Evolutionary conservation across 805 yeast genomes (phyloP), one percentile per base, ranked within the genome.

Genomic region (Candida saitoana): DNA sequence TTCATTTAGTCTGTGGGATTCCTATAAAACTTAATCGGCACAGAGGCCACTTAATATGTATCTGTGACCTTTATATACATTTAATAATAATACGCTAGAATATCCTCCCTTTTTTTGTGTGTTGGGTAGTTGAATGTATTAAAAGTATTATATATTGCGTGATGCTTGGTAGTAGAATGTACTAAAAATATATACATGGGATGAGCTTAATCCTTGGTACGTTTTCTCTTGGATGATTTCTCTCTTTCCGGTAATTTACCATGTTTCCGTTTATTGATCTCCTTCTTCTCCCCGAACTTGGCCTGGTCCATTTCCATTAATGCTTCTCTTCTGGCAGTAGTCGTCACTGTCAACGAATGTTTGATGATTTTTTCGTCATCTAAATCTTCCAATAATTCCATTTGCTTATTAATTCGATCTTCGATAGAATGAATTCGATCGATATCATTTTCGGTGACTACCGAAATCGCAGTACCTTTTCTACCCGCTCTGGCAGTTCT

Each of bases 401-500:
- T 82, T 58, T 88, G 85, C 48, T 77, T 75, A 35, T 80, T 82
- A 33, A 88, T 84, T 50, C 97, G 75, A 41, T 80, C 87, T 60
- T 93, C 99, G 41, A 93, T 91, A 5, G 91, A 82, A 47, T 84
- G 76, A 4, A 93, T 75, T 54, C 98, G 74, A 18, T 72, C 74
- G 11, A 93, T 82, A 58, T 91, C 99, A 45, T 84, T 79, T 53
- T 90, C 96, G 1, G 95, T 79, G 3, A 93, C 84, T 44, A 93
- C 74, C 11, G 93, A 79, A 1, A 93, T 69, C 5, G 95, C 77
- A 48, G 80, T 87, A 66, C 99, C 99, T 39, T 69, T 66, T 52
- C 95, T 75, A 2, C 98, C 98, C 2, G 98, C 98, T 76, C 99
- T 85, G 7, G 98, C 99, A 9, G 99, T 91, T 79, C 99, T 87